Conservation (phyloP, 179 eudicot species). For the Spinacia oleracea region DNA sequence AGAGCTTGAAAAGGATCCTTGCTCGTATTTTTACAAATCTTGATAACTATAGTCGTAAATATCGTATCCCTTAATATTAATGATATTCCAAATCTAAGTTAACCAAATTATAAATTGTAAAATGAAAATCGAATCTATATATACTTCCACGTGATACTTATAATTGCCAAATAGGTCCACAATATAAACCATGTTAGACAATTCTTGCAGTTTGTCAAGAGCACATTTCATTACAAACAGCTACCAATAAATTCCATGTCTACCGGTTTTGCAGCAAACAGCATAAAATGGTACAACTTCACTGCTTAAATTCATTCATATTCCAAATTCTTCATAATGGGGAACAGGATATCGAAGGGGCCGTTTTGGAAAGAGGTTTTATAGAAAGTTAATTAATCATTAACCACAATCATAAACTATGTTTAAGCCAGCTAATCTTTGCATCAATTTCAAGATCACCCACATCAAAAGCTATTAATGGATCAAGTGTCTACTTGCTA, state of each 20-base stretch:
- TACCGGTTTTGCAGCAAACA: conserved; percentile 2
- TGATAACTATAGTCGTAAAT: too few relatives aligned
- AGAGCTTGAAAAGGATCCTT: too few relatives aligned
- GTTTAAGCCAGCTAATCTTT: conserved; percentile 25
- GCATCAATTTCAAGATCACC: conserved; percentile 13
- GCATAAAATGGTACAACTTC: neutral
- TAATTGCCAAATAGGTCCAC: neutral
- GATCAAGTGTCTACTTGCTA: too few relatives aligned
- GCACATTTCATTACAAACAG: neutral
- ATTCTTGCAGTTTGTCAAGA: neutral
- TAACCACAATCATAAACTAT: conserved; percentile 5
- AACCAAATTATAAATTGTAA: too few relatives aligned
- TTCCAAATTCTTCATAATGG: conserved; percentile 19
- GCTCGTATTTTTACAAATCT: too few relatives aligned
- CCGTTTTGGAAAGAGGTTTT: neutral
- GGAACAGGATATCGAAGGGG: conserved; percentile 22
- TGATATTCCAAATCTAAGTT: too few relatives aligned
- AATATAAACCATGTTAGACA: neutral
- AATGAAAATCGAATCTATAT: too few relatives aligned
- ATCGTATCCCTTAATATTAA: too few relatives aligned
- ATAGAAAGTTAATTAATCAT: neutral
- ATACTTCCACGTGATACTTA: neutral
- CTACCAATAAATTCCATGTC: neutral
- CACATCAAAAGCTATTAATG: conserved; percentile 23
- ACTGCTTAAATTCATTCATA: neutral